Percentiles rank a stretch among this genome's conserved stretches.
Conservation (phyloP, 352 stramenopile species). For the Peronospora farinosa region DNA sequence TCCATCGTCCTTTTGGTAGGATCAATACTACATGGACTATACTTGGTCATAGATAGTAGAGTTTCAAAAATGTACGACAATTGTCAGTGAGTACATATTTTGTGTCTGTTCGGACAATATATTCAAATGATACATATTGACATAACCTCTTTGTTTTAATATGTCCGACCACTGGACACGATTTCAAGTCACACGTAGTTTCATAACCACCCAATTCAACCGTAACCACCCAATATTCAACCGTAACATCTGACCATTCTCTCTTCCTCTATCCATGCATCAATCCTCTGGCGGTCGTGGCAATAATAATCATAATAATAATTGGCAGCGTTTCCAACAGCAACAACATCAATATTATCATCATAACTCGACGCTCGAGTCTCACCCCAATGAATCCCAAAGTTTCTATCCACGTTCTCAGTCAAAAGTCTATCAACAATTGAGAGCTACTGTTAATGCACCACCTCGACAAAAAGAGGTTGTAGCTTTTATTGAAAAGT, state of each 20-base stretch:
- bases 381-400: slow-evolving; percentile 2
- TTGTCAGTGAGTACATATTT: neutral
- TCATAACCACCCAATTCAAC: slow-evolving; percentile 10
- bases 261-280: slow-evolving; percentile 4
- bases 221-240: too few species aligned
- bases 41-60: too few species aligned
- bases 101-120: slow-evolving; percentile 11
- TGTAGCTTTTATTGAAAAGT: slow-evolving; percentile 49
- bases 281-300: slow-evolving; percentile 7
- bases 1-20: too few species aligned
- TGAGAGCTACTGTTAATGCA: slow-evolving; percentile 2
- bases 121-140: too few species aligned
- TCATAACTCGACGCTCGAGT: neutral
- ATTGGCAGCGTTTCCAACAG: slow-evolving; percentile 36
- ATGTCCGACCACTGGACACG: neutral
- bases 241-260: neutral
- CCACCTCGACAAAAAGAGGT: slow-evolving; percentile 38
- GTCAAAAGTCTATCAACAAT: neutral
- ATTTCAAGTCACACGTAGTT: neutral
- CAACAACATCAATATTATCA: too few species aligned
- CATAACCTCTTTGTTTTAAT: neutral
- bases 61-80: too few species aligned
- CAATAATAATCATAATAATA: slow-evolving; percentile 14
- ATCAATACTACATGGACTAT: too few species aligned
- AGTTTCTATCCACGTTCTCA: slow-evolving; percentile 10